These are phyloP conservation scores for Lavandula angustifolia DNA, from an alignment of 257 asterid species.

Conservation along the genomic window DNA sequence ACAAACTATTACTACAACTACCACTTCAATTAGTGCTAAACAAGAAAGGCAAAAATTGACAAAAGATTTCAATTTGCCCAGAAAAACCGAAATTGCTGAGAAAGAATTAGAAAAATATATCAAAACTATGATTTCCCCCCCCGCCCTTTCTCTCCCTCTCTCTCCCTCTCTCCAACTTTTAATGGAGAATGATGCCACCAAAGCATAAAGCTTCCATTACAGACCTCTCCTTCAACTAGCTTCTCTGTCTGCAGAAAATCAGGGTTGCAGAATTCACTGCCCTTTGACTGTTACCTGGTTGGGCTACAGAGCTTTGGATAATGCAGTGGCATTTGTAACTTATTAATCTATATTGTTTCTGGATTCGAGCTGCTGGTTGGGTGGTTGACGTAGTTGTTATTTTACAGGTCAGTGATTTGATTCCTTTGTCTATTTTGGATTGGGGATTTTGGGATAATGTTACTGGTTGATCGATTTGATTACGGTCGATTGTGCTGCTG, in stretches of 20 bases:
- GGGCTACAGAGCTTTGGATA: conserved; percentile 8
- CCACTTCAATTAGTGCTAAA: conserved; percentile 31
- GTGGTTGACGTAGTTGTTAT: conserved; percentile 23
- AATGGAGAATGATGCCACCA: conserved; percentile 43
- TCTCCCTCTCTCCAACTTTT: conserved; percentile 23
- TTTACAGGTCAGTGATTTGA: conserved; percentile 24
- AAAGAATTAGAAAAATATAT: neutral
- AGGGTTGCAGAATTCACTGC: conserved; percentile 30
- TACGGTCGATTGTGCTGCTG: conserved; percentile 20
- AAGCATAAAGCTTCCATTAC: conserved; percentile 38
- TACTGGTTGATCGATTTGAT: conserved; percentile 39
- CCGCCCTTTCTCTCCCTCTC: neutral
- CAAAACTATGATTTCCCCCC: conserved; percentile 14
- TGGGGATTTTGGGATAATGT: conserved; percentile 16
- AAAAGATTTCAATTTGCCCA: conserved; percentile 19
- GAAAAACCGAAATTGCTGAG: conserved; percentile 10
- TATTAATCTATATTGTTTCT: conserved; percentile 22
- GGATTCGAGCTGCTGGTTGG: conserved; percentile 33
- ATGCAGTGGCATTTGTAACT: conserved; percentile 12
- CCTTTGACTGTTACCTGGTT: conserved; percentile 7
- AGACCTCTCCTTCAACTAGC: conserved; percentile 41
- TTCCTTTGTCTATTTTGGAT: conserved; percentile 19
- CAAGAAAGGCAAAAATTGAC: conserved; percentile 2
- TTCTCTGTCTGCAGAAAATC: conserved; percentile 26
- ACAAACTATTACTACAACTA: conserved; percentile 22